Percentiles rank a stretch among this genome's conserved stretches.
Evolutionary conservation across 768 basidiomycete genomes (phyloP).

Genomic region (Crepidotus variabilis): DNA sequence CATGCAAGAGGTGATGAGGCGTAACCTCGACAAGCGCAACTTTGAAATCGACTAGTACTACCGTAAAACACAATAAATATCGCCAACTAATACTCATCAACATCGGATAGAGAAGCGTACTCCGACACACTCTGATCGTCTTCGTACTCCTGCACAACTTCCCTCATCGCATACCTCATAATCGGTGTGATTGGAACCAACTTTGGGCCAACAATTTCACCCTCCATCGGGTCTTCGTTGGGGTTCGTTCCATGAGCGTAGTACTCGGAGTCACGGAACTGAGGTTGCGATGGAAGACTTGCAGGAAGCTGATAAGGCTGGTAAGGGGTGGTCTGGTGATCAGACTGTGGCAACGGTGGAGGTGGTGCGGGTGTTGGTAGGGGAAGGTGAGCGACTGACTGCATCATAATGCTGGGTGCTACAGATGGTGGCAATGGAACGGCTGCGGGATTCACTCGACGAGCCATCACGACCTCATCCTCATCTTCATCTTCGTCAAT

Average conservation of each 20-base stretch:
- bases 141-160: conserved; percentile 81
- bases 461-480: neutral
- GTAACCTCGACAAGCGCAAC: too few species aligned
- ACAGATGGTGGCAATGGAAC: neutral
- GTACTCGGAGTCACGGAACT: conserved; percentile 26
- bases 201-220: conserved; percentile 69
- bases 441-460: neutral
- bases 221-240: conserved; percentile 41
- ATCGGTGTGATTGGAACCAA: conserved; percentile 76
- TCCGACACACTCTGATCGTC: conserved; percentile 73
- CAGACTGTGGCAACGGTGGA: neutral
- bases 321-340: conserved; percentile 9
- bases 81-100: conserved; percentile 59
- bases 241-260: conserved; percentile 35
- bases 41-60: too few species aligned
- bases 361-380: neutral
- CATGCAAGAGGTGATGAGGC: too few species aligned
- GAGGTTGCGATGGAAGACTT: conserved; percentile 46
- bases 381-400: neutral
- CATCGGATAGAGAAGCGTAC: conserved; percentile 74
- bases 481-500: neutral
- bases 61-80: too few species aligned
- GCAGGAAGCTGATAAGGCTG: conserved; percentile 33
- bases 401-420: neutral
- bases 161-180: conserved; percentile 80